These are phyloP conservation scores for Aspergillus awamori DNA, from an alignment of 2,329 filamentous ascomycete species.

Conservation along the genomic window DNA sequence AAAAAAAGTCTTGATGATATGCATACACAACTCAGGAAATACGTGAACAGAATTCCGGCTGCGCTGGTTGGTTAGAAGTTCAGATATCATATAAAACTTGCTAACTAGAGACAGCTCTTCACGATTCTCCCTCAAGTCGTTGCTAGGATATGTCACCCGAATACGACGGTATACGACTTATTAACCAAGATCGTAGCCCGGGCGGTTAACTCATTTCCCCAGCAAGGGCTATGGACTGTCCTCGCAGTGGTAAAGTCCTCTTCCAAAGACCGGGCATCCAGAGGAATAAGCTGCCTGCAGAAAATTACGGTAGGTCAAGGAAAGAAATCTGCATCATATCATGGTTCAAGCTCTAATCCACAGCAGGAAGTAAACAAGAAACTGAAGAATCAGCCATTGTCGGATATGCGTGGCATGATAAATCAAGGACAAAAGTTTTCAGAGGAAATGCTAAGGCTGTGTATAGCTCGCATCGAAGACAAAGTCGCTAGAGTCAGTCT, in stretches of 20 bases:
- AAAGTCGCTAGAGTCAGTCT: slow-evolving; percentile 75
- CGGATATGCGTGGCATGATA: slow-evolving; percentile 72
- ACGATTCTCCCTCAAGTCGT: slow-evolving; percentile 86
- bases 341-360: slow-evolving; percentile 15
- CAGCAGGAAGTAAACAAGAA: slow-evolving; percentile 56
- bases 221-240: slow-evolving; percentile 88
- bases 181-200: slow-evolving; percentile 80
- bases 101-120: slow-evolving; percentile 44
- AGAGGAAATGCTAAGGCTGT: slow-evolving; percentile 77
- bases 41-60: slow-evolving; percentile 60
- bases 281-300: slow-evolving; percentile 52
- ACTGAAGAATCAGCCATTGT: slow-evolving; percentile 42
- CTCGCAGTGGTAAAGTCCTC: slow-evolving; percentile 83
- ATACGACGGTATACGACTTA: slow-evolving; percentile 73
- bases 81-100: neutral
- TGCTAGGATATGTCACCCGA: slow-evolving; percentile 89
- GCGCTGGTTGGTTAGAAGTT: slow-evolving; percentile 41
- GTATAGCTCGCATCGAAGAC: slow-evolving; percentile 74
- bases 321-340: neutral
- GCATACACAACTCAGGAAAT: slow-evolving; percentile 77
- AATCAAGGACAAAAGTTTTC: slow-evolving; percentile 79
- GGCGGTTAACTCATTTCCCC: slow-evolving; percentile 84
- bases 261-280: slow-evolving; percentile 66
- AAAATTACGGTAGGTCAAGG: slow-evolving; percentile 41
- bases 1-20: slow-evolving; percentile 69